Evolutionary conservation across 352 stramenopile genomes (phyloP), one percentile per base, ranked within the genome.

Genomic region (Thraustotheca clavata): DNA sequence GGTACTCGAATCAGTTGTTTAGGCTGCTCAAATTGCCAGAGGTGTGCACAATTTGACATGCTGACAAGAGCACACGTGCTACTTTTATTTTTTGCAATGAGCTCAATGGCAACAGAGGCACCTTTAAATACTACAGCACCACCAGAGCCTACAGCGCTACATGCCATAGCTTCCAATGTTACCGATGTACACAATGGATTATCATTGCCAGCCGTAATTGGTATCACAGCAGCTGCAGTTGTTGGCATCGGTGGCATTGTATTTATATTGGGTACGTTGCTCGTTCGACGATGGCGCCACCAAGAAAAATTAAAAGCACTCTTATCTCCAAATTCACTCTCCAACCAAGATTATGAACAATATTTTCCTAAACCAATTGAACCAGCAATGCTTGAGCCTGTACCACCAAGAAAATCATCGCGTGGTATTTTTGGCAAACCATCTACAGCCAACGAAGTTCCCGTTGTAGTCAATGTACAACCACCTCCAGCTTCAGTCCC

Each of bases 301-400:
- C 27, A n/a, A 24, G n/a, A 2, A 31, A 52, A 52, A 24, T 24
- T 27, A n/a, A 24, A 24, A n/a, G 31, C 12, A 35, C 24, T 52
- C 9, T 31, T 18, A 7, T 52, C 43, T 14, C 43, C 43, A 2
- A 31, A 31, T 31, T 35, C 43, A 1, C 24, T 31, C 9, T 40
- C 29, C 26, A 29, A 36, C 3, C 27, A 62, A 11, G 54, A 62
- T 26, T 62, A 39, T 32, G 54, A 62, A 8, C 11, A 11, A 16
- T 62, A 62, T 29, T 62, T 62, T 49, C 27, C 27, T 40, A 62
- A 62, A 40, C 11, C 43, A 2, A 24, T 52, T 31, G 43, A 52
- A 31, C 43, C 43, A 24, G 43, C 43, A 31, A 26, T 52, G 43
- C 43, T 52, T 9, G n/a, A 46, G 20, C 20, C n/a, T 36, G 26